Evolutionary conservation across 257 asterid genomes (phyloP).

Genomic region (Penstemon eatonii): DNA sequence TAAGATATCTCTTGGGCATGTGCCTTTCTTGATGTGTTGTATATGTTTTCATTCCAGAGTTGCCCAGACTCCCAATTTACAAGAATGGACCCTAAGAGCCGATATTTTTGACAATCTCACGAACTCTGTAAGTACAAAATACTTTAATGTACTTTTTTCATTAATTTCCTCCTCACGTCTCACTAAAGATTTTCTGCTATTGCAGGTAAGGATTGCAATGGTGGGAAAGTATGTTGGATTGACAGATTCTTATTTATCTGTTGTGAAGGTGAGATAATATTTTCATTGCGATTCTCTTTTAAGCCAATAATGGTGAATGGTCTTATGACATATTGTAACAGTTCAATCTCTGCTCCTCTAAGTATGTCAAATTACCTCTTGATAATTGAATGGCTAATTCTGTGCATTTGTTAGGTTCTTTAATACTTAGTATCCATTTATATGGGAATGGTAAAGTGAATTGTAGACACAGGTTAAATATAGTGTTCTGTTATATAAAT

Average conservation of each 20-base stretch:
- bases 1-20: not conserved
- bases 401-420: slow-evolving; percentile 6
- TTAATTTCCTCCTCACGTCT: slow-evolving; percentile 18
- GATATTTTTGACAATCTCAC: slow-evolving; percentile 80
- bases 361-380: not conserved
- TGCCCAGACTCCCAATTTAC: slow-evolving; percentile 65
- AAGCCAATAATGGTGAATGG: slow-evolving; percentile 13
- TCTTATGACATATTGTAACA: not conserved
- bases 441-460: not conserved
- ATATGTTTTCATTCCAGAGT: slow-evolving; percentile 51
- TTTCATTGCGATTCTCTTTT: slow-evolving; percentile 10
- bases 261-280: slow-evolving; percentile 67
- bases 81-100: slow-evolving; percentile 92
- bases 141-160: slow-evolving; percentile 1
- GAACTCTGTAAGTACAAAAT: slow-evolving; percentile 58
- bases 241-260: slow-evolving; percentile 92
- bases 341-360: slow-evolving; percentile 4
- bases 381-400: not conserved
- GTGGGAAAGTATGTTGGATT: slow-evolving; percentile 98
- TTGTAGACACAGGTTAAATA: not conserved
- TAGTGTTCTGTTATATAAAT: not conserved
- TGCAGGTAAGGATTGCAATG: slow-evolving; percentile 92
- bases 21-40: slow-evolving; percentile 31
- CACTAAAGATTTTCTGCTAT: slow-evolving; percentile 26
- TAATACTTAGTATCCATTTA: not conserved